Conservation (phyloP, 805 yeast species). For the Lipomyces kockii region DNA sequence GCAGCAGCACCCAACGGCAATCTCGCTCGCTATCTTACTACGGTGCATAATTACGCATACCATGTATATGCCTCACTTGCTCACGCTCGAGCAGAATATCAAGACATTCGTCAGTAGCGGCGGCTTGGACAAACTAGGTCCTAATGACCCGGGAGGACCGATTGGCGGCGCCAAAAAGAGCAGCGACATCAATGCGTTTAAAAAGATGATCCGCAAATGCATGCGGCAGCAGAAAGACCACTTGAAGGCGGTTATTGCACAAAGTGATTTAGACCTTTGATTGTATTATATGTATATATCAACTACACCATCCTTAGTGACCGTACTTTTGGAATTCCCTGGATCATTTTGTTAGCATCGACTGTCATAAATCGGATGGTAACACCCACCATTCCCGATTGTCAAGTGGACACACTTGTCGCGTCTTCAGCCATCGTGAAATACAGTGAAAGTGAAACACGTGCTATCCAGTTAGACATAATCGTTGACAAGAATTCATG, state of each 20-base stretch:
- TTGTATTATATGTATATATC: not conserved
- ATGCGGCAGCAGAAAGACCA: not conserved
- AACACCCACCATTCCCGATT: conserved; percentile 77
- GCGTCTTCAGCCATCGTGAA: conserved; percentile 89
- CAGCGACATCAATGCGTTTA: not conserved
- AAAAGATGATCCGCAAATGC: not conserved
- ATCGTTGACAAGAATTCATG: not conserved
- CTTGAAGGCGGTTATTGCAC: not conserved
- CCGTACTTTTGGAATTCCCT: conserved; percentile 69
- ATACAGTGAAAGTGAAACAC: conserved; percentile 99
- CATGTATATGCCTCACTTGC: not conserved
- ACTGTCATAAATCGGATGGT: not conserved
- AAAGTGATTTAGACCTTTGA: not conserved
- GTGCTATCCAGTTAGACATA: conserved; percentile 51
- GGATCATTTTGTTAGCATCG: not conserved
- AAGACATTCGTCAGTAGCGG: not conserved
- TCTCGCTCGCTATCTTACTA: not conserved
- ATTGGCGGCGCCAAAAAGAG: not conserved
- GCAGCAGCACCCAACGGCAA: not conserved
- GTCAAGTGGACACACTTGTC: conserved; percentile 96
- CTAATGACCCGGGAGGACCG: not conserved
- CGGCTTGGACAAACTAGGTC: not conserved
- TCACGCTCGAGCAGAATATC: not conserved
- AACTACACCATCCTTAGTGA: conserved; percentile 46
- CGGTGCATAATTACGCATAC: not conserved